Evolutionary conservation across 139 green algal genomes (phyloP).

Genomic region (Nannochloris sp.): DNA sequence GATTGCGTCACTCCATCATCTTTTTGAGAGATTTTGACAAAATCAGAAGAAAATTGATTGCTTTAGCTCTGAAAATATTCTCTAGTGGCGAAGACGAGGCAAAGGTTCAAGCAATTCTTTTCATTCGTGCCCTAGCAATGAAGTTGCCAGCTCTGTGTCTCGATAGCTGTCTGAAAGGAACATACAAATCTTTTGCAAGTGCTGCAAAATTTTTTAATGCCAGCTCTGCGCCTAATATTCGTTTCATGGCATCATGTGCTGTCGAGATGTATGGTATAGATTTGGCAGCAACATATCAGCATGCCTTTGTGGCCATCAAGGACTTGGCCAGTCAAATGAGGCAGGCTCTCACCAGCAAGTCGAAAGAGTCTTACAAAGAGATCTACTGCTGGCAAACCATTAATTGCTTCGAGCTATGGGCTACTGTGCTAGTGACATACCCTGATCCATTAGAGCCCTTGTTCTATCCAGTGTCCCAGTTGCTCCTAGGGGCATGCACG

Average conservation of each 20-base stretch:
- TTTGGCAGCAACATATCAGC: slow-evolving; percentile 49
- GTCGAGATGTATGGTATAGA: slow-evolving; percentile 79
- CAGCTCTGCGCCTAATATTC: slow-evolving; percentile 56
- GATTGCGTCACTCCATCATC: slow-evolving; percentile 49
- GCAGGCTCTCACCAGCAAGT: slow-evolving; percentile 69
- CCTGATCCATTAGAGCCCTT: slow-evolving; percentile 57
- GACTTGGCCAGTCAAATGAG: slow-evolving; percentile 80
- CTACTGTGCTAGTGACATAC: slow-evolving; percentile 42
- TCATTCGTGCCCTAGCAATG: slow-evolving; percentile 71
- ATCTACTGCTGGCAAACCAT: slow-evolving; percentile 85
- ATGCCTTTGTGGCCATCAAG: slow-evolving; percentile 71
- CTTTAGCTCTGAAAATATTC: slow-evolving; percentile 63
- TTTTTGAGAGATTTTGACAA: slow-evolving; percentile 64
- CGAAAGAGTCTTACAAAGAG: slow-evolving; percentile 70
- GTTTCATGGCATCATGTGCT: slow-evolving; percentile 78
- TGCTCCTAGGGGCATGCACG: slow-evolving; percentile 63
- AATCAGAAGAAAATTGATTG: slow-evolving; percentile 64
- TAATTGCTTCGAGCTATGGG: slow-evolving; percentile 88
- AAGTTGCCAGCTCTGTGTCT: slow-evolving; percentile 47
- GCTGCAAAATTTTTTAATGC: slow-evolving; percentile 84
- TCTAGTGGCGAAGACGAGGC: slow-evolving; percentile 45
- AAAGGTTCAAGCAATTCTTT: slow-evolving; percentile 70
- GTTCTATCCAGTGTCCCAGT: slow-evolving; percentile 76
- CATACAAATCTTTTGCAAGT: slow-evolving; percentile 65
- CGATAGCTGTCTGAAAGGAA: slow-evolving; percentile 61